Conservation (phyloP, 257 asterid species). For the Rhazya stricta region DNA sequence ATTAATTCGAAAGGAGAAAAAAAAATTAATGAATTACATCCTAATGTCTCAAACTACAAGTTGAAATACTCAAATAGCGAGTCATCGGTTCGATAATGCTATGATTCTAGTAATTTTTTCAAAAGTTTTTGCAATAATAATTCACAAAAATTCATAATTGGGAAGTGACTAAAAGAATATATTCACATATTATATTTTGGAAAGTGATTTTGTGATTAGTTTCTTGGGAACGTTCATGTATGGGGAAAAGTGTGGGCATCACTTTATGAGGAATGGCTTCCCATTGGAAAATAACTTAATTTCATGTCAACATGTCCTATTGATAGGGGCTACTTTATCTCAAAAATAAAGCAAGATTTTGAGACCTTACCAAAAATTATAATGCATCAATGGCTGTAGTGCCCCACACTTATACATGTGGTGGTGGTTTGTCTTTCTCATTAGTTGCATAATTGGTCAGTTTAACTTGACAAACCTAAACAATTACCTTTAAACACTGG, state of each 20-base stretch:
- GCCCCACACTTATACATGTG: conserved; percentile 21
- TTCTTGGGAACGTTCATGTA: conserved; percentile 38
- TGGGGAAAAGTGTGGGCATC: conserved; percentile 30
- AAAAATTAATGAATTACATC: no score
- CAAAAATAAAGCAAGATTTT: conserved; percentile 16
- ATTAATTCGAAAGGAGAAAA: no score
- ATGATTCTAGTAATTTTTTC: neutral
- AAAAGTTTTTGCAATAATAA: neutral
- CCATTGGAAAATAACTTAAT: conserved; percentile 10
- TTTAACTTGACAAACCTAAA: conserved; percentile 12
- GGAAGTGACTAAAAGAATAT: neutral
- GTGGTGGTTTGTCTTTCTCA: conserved; percentile 30
- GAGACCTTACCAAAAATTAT: conserved; percentile 22
- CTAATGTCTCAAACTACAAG: no score
- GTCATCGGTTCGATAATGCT: no score
- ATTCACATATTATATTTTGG: neutral
- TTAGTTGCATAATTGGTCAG: conserved; percentile 21
- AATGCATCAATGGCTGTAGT: conserved; percentile 23
- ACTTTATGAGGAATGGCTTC: conserved; percentile 30
- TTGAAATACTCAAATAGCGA: no score
- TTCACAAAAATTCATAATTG: neutral
- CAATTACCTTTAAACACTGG: conserved; percentile 6
- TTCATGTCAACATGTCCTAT: conserved; percentile 6
- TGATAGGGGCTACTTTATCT: conserved; percentile 20
- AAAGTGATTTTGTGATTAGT: neutral